Percentiles rank a stretch among this genome's conserved stretches.
These are phyloP conservation scores for Ophiostoma populinum DNA, from an alignment of 2,329 filamentous ascomycete genomes.

Conservation along the genomic window DNA sequence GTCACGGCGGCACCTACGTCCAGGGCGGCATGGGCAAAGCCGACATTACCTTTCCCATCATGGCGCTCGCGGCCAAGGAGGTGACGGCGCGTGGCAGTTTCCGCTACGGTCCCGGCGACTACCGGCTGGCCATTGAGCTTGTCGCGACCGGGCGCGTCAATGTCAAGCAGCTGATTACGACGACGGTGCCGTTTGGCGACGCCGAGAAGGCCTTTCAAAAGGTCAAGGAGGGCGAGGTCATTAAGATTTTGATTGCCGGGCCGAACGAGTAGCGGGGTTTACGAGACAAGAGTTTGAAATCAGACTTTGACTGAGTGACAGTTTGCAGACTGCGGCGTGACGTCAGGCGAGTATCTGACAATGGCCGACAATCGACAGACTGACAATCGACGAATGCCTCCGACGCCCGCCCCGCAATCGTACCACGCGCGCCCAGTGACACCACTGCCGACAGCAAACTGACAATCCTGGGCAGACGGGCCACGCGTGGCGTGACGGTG, in stretches of 20 bases:
- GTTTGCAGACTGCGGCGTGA: no score
- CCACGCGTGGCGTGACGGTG: no score
- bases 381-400: neutral
- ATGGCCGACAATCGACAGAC: slow-evolving; percentile 1
- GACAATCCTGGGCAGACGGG: no score
- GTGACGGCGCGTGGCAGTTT: slow-evolving; percentile 76
- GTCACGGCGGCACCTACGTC: slow-evolving; percentile 58
- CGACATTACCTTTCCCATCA: slow-evolving; percentile 83
- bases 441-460: no score
- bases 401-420: no score
- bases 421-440: no score
- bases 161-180: slow-evolving; percentile 67
- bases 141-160: slow-evolving; percentile 56
- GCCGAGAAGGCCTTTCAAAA: slow-evolving; percentile 77
- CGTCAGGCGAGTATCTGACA: no score
- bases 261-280: slow-evolving; percentile 34
- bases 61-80: slow-evolving; percentile 79
- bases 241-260: slow-evolving; percentile 51
- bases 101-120: slow-evolving; percentile 78
- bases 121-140: slow-evolving; percentile 65
- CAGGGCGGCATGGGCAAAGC: slow-evolving; percentile 81
- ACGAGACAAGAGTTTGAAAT: no score
- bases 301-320: no score
- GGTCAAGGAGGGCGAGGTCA: slow-evolving; percentile 67
- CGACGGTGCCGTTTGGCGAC: slow-evolving; percentile 59